Evolutionary conservation across 2,329 filamentous ascomycete species (phyloP), one percentile per base, ranked within the genome.

Genomic region (Ilyonectria robusta): DNA sequence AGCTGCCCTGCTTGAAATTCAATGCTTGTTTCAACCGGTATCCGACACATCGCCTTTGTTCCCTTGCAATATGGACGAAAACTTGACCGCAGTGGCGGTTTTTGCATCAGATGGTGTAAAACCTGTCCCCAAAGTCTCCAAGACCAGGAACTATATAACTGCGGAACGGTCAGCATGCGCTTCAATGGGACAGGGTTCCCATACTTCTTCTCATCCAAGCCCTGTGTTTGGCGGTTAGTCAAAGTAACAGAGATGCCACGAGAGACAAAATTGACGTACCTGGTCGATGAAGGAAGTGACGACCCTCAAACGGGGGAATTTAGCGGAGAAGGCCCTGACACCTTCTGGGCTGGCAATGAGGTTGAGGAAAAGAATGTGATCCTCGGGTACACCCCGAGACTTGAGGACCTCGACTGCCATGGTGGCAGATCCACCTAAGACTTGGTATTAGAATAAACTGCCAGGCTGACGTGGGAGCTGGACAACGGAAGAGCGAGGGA

Each of bases 141-240:
- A 98, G 87, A 31, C 95, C 95, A 31, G 95, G 95, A 61, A 97
- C 90, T 78, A 98, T 98, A 80, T 98, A 98, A 81, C 95, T 98
- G 79, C 70, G 72, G 47, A 68, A 61, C 56, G 61, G 79, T 86
- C 79, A 86, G 83, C 50, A 73, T 62, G 47, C 64, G 48, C 50
- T 63, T 59, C 48, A 53, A 66, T 59, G 57, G 65, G 58, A 33
- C 42, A 40, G 33, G 42, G 57, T 44, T 15, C 58, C 50, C 65
- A 85, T 87, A 98, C 95, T 97, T 98, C 86, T 97, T 98, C 79
- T 97, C 95, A 80, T 99, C 93, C 70, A 99, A 85, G n/a, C 96
- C 95, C 84, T 90, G 66, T 53, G 57, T 47, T 63, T 65, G 44
- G 56, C 44, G 51, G 65, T 76, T 56, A 76, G 72, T 47, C 66